Evolutionary conservation across 306 rosid genomes (phyloP), one percentile per base, ranked within the genome.

Genomic region (Trifolium pratense): DNA sequence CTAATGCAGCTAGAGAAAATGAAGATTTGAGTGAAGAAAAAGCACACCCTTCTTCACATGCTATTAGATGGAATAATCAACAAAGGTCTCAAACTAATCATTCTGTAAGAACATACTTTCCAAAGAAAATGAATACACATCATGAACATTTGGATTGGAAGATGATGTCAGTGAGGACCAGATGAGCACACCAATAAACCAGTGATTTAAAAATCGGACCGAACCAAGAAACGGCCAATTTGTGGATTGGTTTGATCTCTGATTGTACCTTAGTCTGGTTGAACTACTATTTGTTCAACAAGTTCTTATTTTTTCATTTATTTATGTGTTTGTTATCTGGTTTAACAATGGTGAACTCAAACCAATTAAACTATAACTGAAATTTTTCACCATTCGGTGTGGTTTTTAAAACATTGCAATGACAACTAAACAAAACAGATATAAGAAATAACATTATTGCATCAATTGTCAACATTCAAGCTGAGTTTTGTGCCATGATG

Each of bases 21-120:
- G 74, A 82, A 74, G 49, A 75, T 42, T 63, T 61, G 1, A 23
- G 49, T 49, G 71, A 79, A 64, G 82, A 75, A 46, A 71, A 15
- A 73, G 16, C 42, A 14, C 18, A 65, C n/a, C 79, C 75, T 62
- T 43, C 86, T 31, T 59, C 57, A 45, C 51, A 69, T 26, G 83
- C 80, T 68, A 73, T 72, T 25, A 62, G 58, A 66, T 70, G 82
- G 79, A 68, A 64, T 61, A 68, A 64, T 61, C 56, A 74, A 53
- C 75, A 79, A 3, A 76, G 56, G 64, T 78, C 84, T 81, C 76
- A 79, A 52, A 60, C 66, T 66, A 70, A 53, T 76, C 46, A 20
- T 13, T 14, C 58, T 16, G 63, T 18, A 70, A 67, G 66, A 76
- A 78, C 26, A 51, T 39, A 55, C 17, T 64, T 31, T 51, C 6